These are phyloP conservation scores for Oryza longistaminata DNA, from an alignment of 176 grass and related monocot genomes.

Conservation along the genomic window DNA sequence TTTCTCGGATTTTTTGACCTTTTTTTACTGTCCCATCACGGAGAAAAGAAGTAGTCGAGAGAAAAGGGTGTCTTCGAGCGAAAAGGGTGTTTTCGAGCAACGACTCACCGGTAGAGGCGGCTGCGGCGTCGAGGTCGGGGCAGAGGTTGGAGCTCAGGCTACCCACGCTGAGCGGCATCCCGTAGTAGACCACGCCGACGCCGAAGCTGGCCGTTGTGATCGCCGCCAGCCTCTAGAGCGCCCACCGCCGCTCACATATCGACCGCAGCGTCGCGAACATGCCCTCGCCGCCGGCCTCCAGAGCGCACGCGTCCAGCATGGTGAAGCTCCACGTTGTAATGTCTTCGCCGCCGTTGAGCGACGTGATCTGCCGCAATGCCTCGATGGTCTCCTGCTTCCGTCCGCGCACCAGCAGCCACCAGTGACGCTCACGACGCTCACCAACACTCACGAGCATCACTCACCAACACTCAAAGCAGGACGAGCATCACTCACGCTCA, in stretches of 20 bases:
- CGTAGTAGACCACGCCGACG: constrained; percentile 80
- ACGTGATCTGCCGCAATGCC: constrained; percentile 51
- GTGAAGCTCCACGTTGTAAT: constrained; percentile 73
- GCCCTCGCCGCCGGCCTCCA: neutral
- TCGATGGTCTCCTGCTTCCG: constrained; percentile 71
- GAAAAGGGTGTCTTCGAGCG: no score
- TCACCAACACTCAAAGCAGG: no score
- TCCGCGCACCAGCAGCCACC: constrained; percentile 90
- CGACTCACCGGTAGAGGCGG: no score
- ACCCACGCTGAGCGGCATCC: constrained; percentile 87
- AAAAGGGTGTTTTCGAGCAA: no score
- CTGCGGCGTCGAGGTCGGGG: neutral
- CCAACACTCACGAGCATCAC: no score
- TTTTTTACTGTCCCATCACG: no score
- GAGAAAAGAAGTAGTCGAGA: no score
- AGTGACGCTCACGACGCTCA: constrained; percentile 50
- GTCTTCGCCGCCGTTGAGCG: constrained; percentile 42
- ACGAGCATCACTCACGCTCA: no score
- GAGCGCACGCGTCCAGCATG: constrained; percentile 51
- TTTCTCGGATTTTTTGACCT: no score
- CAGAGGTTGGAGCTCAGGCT: constrained; percentile 77
- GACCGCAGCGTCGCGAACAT: constrained; percentile 50
- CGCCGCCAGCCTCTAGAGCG: constrained; percentile 53
- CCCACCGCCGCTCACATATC: constrained; percentile 70
- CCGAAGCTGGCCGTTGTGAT: constrained; percentile 66